Evolutionary conservation across 345 rosid species (phyloP), one percentile per base, ranked within the genome.

Genomic region (Pelargonium nanum): DNA sequence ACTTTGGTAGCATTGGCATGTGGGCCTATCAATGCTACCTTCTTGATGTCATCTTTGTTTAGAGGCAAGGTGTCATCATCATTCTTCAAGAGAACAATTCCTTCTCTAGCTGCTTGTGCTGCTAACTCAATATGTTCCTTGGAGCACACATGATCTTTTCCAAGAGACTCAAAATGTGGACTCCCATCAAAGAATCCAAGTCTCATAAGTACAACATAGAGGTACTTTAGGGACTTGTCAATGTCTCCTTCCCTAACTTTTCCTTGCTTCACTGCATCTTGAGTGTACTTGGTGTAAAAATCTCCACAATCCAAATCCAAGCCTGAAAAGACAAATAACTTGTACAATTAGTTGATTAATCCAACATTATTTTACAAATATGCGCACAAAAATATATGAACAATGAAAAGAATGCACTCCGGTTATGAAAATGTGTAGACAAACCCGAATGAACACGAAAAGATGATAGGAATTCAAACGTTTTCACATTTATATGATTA

Each of bases 251-350:
- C 76, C 34, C 63, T 53, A 0, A 75, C 62, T 59, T 80, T 69
- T 26, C 90, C 90, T 53, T 54, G 74, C 4, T 10, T 26, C 45
- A 83, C 86, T 17, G 90, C 72, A 5, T 58, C 56, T 55, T 61
- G 66, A 10, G 76, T 60, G 62, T 60, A 55, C 4, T 68, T 24
- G 0, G 83, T 62, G 59, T 78, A 77, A 55, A 24, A 78, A 6
- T 9, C 66, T 61, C 95, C 89, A 63, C 92, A 88, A 44, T 88
- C 86, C 78, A 88, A 75, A 71, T 88, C 85, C 73, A 85, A 67
- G 23, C 98, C 94, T 78, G 70, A 60, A 44, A 24, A 55, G 32
- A 25, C 48, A 22, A 13, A 12, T 1, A 16, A 22, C 16, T 12
- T 17, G 75, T 44, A 83, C 85, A 12, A 76, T n/a, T n/a, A n/a